A percentile compares a stretch with the other conserved stretches of the same genome.
Conservation (phyloP, 306 rosid species). For the Begonia peltatifolia region DNA sequence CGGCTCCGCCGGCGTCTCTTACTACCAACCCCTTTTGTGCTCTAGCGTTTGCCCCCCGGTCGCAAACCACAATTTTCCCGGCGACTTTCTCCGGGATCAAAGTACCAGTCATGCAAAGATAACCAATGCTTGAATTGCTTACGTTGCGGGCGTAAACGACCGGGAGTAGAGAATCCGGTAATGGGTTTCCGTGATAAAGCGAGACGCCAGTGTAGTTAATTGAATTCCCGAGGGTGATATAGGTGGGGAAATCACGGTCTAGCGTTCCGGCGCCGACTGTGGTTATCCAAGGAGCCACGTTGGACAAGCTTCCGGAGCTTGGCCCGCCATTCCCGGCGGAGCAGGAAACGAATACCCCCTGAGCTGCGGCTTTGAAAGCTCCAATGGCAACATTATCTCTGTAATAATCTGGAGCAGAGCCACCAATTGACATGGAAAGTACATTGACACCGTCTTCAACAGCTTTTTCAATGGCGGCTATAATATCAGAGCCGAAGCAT, state of each 20-base stretch:
- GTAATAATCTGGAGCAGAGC: slow-evolving; percentile 27
- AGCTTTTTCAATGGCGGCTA: slow-evolving; percentile 76
- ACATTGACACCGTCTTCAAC: slow-evolving; percentile 63
- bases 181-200: slow-evolving; percentile 40
- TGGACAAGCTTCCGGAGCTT: slow-evolving; percentile 20
- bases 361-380: slow-evolving; percentile 52
- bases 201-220: slow-evolving; percentile 48
- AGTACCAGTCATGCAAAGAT: slow-evolving; percentile 28
- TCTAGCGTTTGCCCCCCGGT: slow-evolving; percentile 50
- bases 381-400: slow-evolving; percentile 57
- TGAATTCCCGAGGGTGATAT: slow-evolving; percentile 47
- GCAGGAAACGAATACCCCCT: slow-evolving; percentile 56
- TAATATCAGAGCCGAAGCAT: slow-evolving; percentile 50
- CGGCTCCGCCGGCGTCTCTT: slow-evolving; percentile 61
- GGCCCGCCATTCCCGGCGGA: slow-evolving; percentile 91
- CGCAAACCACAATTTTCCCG: slow-evolving; percentile 80
- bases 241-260: slow-evolving; percentile 78
- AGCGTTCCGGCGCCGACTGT: slow-evolving; percentile 87
- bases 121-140: slow-evolving; percentile 26
- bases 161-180: slow-evolving; percentile 32
- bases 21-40: slow-evolving; percentile 57
- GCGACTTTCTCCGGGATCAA: slow-evolving; percentile 40
- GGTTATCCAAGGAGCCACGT: slow-evolving; percentile 79
- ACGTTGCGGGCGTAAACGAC: slow-evolving; percentile 44
- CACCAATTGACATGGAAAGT: slow-evolving; percentile 79